Evolutionary conservation across 2,329 filamentous ascomycete genomes (phyloP), one percentile per base, ranked within the genome.

Genomic region (Ophiostoma quercus): DNA sequence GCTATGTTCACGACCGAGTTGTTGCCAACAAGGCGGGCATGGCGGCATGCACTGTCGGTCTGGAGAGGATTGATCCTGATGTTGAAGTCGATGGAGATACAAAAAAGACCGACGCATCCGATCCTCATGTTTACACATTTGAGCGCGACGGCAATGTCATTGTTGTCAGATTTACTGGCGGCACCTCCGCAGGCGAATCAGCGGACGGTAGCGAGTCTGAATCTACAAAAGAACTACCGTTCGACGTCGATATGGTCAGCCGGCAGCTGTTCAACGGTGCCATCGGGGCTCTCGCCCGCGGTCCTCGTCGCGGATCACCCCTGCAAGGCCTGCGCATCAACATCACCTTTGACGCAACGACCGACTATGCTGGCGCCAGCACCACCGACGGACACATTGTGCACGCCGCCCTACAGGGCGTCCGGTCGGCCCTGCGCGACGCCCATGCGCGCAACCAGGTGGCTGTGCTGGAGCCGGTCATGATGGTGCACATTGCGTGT

Each of bases 381-480:
- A 0, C 88, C 63, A 91, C 87, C 88, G 0, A 88, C 82, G 74
- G 84, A 83, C 78, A 93, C 86, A 76, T 92, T 83, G 80, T 92
- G 84, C 71, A 88, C 84, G 74, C 88, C 80, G 77, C 86, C 79
- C 76, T 82, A 57, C 79, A 79, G 1, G 91, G 91, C 1, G 90
- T 94, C 0, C 87, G 90, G 71, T 82, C 85, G 9, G 89, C 90
- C 0, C 84, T 98, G 0, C 85, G 86, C 67, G 83, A 87, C 22
- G 87, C 88, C 0, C 83, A 87, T 69, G 80, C 84, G 11, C 65
- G 51, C 37, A 85, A 92, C 1, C 84, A 85, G 0, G 85, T 92
- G 0, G 85, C 85, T 1, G 82, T 99, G 54, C 90, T 98, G 80
- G 95, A 99, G 77, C 95, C 95, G 1, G 91, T 99, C 69, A 97